Base-by-base conservation (phyloP, 495 filamentous ascomycete species). In the Talaromyces proteolyticus region DNA sequence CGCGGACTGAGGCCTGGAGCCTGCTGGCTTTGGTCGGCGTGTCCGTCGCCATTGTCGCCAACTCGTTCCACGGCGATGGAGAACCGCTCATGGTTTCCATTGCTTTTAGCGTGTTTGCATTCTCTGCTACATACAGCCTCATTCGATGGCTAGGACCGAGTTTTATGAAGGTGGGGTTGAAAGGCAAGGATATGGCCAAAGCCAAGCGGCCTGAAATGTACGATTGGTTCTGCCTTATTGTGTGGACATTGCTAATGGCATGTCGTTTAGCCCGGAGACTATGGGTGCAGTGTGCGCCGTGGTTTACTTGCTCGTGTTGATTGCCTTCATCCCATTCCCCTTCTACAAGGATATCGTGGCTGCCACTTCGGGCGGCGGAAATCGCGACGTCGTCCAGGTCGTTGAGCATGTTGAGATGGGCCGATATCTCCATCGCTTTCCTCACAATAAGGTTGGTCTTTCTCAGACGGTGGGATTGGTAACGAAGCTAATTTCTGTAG, bases 331-430 rank as follows among this genome's bases (percentile, higher is more conserved):
- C 47, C 93, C 93, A 0, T 97, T 96, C 66, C 85, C 89, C 2
- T 97, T 99, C 67, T 97, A 95, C 71, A 92, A 95, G 66, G 91
- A 99, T 60, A 93, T 99, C 52, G 91, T 96, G 18, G 85, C 86
- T n/a, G 90, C 89, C 17, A 96, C 94, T 17, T 93, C 89, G 52
- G 93, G 91, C 50, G 92, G 90, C 50, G 92, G 91, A 14, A 95
- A 96, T 64, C 75, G 87, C 43, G 91, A 96, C 68, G 80, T 91
- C 16, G 84, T 93, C 10, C 64, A 88, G 56, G 75, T 80, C 55
- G 65, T 70, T 3, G 64, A 79, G 43, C 75, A 87, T 50, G 79
- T 91, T 29, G 81, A 94, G 61, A 80, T 74, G 40, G 91, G 90
- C 23, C 80, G 91, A 43, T 80, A 88, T 50, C 72, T 96, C 20